Evolutionary conservation across 139 green algal species (phyloP), one percentile per base, ranked within the genome.

Genomic region (Astrephomene gubernaculifera): DNA sequence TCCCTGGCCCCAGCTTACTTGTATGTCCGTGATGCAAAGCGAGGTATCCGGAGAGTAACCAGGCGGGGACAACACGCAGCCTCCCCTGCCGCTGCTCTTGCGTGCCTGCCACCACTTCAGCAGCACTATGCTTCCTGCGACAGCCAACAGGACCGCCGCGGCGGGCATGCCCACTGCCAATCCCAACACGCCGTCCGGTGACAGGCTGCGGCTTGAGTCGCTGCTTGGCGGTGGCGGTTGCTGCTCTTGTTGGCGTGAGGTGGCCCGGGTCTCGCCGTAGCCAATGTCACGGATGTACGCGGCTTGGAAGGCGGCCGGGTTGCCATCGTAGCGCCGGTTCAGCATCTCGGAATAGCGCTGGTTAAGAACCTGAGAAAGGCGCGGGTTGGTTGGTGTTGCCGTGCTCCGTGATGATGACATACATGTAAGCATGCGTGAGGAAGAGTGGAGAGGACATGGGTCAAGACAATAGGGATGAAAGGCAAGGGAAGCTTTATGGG

Each of bases 1-100:
- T 12, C 49, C 57, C 57, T 17, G 17, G 19, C 57, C 14, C 5
- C 39, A 36, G 36, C 73, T 4, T 35, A 81, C 73, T 53, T 81
- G 43, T 0, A 84, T 65, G 25, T 84, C 78, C 4, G 78, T 84
- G 33, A 84, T 84, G 60, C 41, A 74, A 7, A 84, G 60, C 31
- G 43, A 41, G 1, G 78, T 65, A 63, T 84, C 78, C 0, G n/a
- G 44, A 0, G 43, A 53, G 63, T 84, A 84, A 1, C 61, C 19
- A 7, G 78, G 78, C 9, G 78, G 61, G 41, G 19, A 17, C 76
- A 83, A 38, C 41, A 29, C 33, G 25, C 24, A 73, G 67, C 36
- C 5, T 27, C 68, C n/a, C 63, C n/a, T n/a, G n/a, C n/a, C n/a
- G n/a, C 67, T 65, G 67, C 9, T 43, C 25, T 22, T 12, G 22